Conservation (phyloP, 148 eudicot genomes). For the Silene uniflora region DNA sequence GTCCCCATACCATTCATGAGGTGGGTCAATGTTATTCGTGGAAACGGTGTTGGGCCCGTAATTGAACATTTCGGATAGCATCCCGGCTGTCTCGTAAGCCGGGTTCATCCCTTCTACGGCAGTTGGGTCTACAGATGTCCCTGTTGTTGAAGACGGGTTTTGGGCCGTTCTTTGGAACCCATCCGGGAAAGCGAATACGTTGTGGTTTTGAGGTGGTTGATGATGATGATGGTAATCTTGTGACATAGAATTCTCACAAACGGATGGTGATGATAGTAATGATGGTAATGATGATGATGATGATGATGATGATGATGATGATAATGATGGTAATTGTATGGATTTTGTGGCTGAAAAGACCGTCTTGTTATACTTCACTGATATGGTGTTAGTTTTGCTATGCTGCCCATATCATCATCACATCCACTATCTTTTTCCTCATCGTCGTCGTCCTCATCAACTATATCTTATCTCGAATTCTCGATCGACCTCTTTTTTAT, state of each 20-base stretch:
- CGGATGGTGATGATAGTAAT: not conserved
- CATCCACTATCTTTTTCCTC: too few relatives aligned
- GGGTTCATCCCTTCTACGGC: not conserved
- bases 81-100: constrained; percentile 32
- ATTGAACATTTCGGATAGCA: constrained; percentile 45
- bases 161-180: constrained; percentile 24
- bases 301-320: not conserved
- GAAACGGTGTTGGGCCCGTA: constrained; percentile 17
- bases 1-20: constrained; percentile 8
- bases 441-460: too few relatives aligned
- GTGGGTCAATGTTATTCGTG: not conserved
- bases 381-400: too few relatives aligned
- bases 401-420: too few relatives aligned
- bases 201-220: constrained; percentile 24
- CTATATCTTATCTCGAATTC: too few relatives aligned
- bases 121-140: not conserved
- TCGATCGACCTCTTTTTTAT: too few relatives aligned
- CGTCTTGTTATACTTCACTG: too few relatives aligned
- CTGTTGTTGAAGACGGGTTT: constrained; percentile 10
- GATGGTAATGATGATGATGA: not conserved
- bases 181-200: constrained; percentile 30
- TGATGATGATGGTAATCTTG: constrained; percentile 28
- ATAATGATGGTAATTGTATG: constrained; percentile 9
- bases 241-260: constrained; percentile 56
- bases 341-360: too few relatives aligned